These are phyloP conservation scores for Psophocarpus tetragonolobus DNA, from an alignment of 306 rosid species.

Conservation along the genomic window DNA sequence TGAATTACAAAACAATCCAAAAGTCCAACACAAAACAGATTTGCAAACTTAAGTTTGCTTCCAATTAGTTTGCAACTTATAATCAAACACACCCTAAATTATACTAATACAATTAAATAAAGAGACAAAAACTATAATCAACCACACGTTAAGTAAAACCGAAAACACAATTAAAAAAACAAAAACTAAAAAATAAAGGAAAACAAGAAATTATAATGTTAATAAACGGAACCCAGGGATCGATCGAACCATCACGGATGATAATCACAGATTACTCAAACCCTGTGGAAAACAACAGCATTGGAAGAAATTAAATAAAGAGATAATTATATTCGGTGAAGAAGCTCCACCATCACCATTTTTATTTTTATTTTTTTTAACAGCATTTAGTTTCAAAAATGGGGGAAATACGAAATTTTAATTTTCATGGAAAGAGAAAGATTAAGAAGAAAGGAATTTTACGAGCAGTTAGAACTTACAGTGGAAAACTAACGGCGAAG, in stretches of 20 bases:
- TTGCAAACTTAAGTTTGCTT: no score
- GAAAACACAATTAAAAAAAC: background rate
- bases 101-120: no score
- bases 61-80: no score
- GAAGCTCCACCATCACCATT: background rate
- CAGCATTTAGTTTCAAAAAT: background rate
- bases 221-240: background rate
- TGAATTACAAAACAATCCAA: no score
- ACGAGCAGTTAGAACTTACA: background rate
- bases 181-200: no score
- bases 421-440: background rate
- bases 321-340: background rate
- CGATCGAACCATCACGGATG: background rate
- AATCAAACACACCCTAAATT: no score
- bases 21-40: no score
- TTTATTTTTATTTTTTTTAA: background rate
- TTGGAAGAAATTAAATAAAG: background rate
- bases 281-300: background rate
- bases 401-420: background rate
- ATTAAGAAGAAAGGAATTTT: no score
- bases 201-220: background rate
- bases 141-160: no score
- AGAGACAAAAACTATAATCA: no score
- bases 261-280: background rate
- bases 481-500: background rate